Conservation (phyloP, 805 yeast species). For the Saccharomycopsis fibuligera region DNA sequence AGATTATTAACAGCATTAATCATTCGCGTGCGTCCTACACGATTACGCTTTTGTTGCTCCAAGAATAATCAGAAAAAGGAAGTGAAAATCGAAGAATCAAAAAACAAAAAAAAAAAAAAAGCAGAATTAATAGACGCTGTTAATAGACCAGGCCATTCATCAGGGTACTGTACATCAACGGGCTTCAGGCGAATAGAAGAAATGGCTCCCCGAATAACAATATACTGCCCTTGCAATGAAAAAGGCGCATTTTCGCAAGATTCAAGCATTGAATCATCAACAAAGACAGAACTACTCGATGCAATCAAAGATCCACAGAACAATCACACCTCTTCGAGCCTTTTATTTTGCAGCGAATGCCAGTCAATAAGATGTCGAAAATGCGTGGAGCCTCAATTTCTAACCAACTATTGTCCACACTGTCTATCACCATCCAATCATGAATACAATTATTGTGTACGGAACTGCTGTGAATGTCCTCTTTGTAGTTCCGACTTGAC, state of each 20-base stretch:
- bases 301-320: slow-evolving; percentile 23
- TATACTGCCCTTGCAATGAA: slow-evolving; percentile 7
- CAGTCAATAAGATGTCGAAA: slow-evolving; percentile 25
- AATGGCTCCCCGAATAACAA: not conserved
- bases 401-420: slow-evolving; percentile 27
- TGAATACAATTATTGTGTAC: slow-evolving; percentile 23
- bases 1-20: no score
- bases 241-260: not conserved
- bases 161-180: no score
- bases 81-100: no score
- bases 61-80: no score
- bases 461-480: slow-evolving; percentile 33
- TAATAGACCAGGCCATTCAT: no score
- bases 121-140: no score
- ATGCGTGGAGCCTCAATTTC: slow-evolving; percentile 25
- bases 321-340: slow-evolving; percentile 17
- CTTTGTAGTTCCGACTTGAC: slow-evolving; percentile 24
- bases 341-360: slow-evolving; percentile 29
- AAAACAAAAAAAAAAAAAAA: no score
- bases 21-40: no score
- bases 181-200: no score
- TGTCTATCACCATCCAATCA: slow-evolving; percentile 22
- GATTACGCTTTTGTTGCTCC: no score
- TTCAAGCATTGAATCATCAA: no score
- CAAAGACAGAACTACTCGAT: not conserved